Evolutionary conservation across 805 yeast species (phyloP), one percentile per base, ranked within the genome.

Genomic region (Schwanniomyces occidentalis): DNA sequence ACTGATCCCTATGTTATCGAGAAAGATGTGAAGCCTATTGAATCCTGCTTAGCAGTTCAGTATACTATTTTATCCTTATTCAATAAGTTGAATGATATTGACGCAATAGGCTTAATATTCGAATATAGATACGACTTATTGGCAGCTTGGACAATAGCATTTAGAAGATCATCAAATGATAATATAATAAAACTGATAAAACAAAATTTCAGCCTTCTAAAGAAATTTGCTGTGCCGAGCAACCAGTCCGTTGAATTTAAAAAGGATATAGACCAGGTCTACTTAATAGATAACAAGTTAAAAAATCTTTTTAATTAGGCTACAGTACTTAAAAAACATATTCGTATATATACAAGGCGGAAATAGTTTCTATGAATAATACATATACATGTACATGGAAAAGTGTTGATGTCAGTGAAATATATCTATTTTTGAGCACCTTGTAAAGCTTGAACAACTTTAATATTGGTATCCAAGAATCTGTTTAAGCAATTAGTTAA

Each of bases 391-490:
- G n/a, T 22, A 27, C 28, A 22, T 17, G 26, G 12, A 9, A 4
- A 26, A 8, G n/a, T n/a, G n/a, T n/a, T n/a, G n/a, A n/a, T n/a
- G n/a, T n/a, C n/a, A n/a, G n/a, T n/a, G n/a, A n/a, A n/a, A n/a
- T n/a, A n/a, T n/a, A 5, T 13, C 21, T 46, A 56, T 34, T 42
- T 53, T 40, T 56, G 63, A 34, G 52, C 43, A 14, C 58, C 63
- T 49, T 67, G 71, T 42, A 67, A 60, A 2, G 69, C 60, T 42
- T 84, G 80, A 13, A 90, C 95, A 32, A 90, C 82, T 63, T 81
- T 77, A 56, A 85, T 82, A 60, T 89, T 90, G 24, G 95, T 84
- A 58, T 90, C 96, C 49, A 90, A 70, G 59, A 85, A 90, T 46
- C 95, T 67, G 63, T 85, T 83, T 48, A 90, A 78, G 61, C 98